Conservation (phyloP, 192 early-diverging fungal species). For the Obelidium mucronatum region DNA sequence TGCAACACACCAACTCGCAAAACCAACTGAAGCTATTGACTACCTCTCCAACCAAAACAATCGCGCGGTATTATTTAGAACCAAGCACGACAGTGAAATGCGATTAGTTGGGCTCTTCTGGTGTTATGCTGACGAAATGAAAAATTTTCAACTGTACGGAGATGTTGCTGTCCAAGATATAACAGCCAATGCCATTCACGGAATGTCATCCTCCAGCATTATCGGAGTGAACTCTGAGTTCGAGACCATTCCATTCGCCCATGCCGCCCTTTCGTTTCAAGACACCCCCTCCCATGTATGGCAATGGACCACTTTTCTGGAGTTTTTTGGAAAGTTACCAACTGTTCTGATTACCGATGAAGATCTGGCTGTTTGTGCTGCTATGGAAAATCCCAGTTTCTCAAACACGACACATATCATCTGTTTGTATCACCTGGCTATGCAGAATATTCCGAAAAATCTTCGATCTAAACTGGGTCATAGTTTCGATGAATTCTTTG, state of each 20-base stretch:
- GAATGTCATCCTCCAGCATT: neutral
- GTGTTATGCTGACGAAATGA: neutral
- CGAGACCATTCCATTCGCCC: neutral
- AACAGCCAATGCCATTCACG: too few species aligned
- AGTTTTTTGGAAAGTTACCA: neutral
- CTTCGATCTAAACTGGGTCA: neutral
- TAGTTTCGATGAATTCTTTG: neutral
- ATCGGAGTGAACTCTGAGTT: neutral
- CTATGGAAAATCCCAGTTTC: neutral
- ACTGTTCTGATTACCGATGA: neutral
- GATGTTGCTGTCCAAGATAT: too few species aligned
- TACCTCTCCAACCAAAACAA: too few species aligned
- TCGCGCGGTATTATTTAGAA: too few species aligned
- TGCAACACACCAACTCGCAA: neutral
- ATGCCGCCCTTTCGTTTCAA: neutral
- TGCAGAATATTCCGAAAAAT: neutral
- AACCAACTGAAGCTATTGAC: neutral
- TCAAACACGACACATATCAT: neutral
- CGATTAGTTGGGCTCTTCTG: neutral
- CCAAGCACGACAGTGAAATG: too few species aligned
- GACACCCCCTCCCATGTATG: neutral
- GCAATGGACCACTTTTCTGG: neutral
- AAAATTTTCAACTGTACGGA: neutral
- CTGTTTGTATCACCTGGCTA: neutral
- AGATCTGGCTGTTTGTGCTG: neutral